phyloP scores from a whole-genome alignment of 2,329 filamentous ascomycete species.

The Paracamarosporium sp. region DNA sequence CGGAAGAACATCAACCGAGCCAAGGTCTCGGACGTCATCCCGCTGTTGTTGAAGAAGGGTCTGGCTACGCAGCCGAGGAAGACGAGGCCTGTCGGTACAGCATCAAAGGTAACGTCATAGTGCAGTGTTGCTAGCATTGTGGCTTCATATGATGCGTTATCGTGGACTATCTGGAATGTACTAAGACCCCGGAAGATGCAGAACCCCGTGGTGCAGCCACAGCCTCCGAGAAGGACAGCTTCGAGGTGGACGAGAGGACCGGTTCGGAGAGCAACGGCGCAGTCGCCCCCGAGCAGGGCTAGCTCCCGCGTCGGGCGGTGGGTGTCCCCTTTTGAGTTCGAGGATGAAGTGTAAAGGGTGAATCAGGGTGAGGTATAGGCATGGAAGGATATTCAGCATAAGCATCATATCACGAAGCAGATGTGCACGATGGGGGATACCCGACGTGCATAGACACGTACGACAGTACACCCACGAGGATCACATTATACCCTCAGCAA shows the following conservation, averaged over 20 bases:
- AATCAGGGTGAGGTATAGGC: no score
- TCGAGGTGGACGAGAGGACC: background rate
- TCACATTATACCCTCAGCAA: no score
- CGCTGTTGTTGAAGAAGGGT: constrained; percentile 49
- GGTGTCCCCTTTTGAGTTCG: no score
- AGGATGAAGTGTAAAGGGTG: no score
- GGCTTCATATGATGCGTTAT: background rate
- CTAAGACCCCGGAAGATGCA: background rate
- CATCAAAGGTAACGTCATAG: constrained; percentile 16
- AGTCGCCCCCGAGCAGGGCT: no score
- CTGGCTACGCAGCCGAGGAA: constrained; percentile 42
- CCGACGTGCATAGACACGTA: no score
- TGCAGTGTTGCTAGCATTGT: background rate
- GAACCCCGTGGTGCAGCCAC: background rate
- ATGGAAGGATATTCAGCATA: no score
- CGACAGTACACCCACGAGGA: no score
- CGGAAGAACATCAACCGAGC: constrained; percentile 51
- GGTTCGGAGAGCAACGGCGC: no score
- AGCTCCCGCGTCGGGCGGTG: no score
- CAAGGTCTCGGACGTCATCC: constrained; percentile 51
- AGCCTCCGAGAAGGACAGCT: background rate
- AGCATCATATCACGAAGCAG: no score
- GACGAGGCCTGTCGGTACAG: constrained; percentile 16
- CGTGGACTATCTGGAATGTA: background rate
- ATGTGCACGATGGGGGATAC: no score